Evolutionary conservation across 2,329 filamentous ascomycete genomes (phyloP), one percentile per base, ranked within the genome.

Genomic region (Aureobasidium sp.): DNA sequence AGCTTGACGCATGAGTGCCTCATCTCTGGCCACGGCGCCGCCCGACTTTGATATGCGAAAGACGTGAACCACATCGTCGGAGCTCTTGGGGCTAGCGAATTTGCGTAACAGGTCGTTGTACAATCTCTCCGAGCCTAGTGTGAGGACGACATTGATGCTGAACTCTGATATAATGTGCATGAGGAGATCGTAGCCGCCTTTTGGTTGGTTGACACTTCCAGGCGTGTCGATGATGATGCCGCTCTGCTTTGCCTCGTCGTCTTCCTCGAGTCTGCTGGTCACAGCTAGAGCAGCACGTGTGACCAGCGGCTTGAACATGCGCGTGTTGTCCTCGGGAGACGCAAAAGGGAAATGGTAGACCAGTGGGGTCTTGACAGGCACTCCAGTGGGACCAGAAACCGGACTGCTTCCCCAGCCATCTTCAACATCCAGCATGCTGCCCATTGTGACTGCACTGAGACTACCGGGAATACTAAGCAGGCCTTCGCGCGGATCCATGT

Each of bases 361-460:
- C 60, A 99, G 78, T 5, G 94, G 94, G 68, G 96, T 81, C 78
- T 97, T 97, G 59, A 96, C 90, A 0, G 93, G 92, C 20, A 96
- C 86, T 0, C 87, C 84, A 68, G 88, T 94, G 0, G 94, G 92
- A 0, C 93, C 94, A 67, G 89, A 95, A 69, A 92, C 96, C 0
- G 93, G 92, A 68, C 90, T 92, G 67, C 84, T 90, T 10, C 94
- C 94, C 87, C 92, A 97, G 24, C 73, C 72, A 65, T 91, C 87
- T 69, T 93, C 89, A 0, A 96, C 82, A 73, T 97, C 93, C 77
- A 97, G 84, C 69, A 96, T 84, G 0, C 89, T 91, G 10, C 89
- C 89, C 71, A 96, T 92, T 5, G 90, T 89, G n/a, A 89, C 87
- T 0, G 92, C 90, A 57, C 88, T 93, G 67, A 99, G 74, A 37